Evolutionary conservation across 2,329 filamentous ascomycete species (phyloP).

Genomic region (Dothistroma pini): DNA sequence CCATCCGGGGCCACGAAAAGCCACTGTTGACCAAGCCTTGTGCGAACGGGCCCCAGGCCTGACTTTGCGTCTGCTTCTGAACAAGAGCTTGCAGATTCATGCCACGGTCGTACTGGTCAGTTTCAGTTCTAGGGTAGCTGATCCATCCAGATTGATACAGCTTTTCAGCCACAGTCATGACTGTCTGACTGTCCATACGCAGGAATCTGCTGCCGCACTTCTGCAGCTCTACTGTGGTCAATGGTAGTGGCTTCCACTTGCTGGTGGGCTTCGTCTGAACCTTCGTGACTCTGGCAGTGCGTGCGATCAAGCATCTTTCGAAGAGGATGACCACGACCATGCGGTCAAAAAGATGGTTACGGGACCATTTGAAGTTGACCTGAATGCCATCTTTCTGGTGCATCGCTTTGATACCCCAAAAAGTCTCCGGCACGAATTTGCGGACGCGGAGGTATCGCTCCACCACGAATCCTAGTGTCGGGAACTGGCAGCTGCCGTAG

Average conservation of each 20-base stretch:
- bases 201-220: conserved; percentile 90
- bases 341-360: conserved; percentile 82
- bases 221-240: conserved; percentile 94
- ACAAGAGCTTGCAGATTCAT: conserved; percentile 80
- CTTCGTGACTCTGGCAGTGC: conserved; percentile 73
- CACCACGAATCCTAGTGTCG: conserved; percentile 93
- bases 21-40: conserved; percentile 68
- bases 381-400: conserved; percentile 73
- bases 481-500: conserved; percentile 80
- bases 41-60: conserved; percentile 76
- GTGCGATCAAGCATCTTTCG: conserved; percentile 76
- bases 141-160: conserved; percentile 95
- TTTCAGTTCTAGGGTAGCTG: conserved; percentile 96
- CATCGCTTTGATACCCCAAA: conserved; percentile 87
- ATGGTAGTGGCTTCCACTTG: conserved; percentile 88
- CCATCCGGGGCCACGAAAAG: conserved; percentile 77
- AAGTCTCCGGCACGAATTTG: conserved; percentile 87
- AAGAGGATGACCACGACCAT: conserved; percentile 76
- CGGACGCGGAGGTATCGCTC: conserved; percentile 92
- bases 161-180: conserved; percentile 81
- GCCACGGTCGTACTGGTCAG: conserved; percentile 86
- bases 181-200: conserved; percentile 82
- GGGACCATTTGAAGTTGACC: conserved; percentile 79
- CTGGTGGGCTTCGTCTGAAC: conserved; percentile 87
- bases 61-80: conserved; percentile 75